A percentile compares a stretch with the other conserved stretches of the same genome.
Evolutionary conservation across 257 asterid species (phyloP).

Genomic region (Lantana camara): DNA sequence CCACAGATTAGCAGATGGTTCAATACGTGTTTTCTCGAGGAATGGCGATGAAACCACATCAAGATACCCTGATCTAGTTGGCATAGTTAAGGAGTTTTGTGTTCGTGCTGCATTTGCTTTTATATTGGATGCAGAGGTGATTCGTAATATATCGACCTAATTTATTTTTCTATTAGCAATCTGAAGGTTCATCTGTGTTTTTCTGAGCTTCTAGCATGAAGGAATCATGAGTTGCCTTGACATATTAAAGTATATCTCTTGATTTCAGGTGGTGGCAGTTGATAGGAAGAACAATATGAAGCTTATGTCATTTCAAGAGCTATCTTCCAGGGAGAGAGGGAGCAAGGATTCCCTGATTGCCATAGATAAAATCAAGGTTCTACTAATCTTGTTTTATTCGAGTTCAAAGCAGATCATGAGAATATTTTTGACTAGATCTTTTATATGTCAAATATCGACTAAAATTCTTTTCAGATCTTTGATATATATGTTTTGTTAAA

Average conservation of each 20-base stretch:
- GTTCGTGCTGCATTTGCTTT: slow-evolving; percentile 50
- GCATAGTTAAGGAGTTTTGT: slow-evolving; percentile 59
- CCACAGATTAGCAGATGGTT: slow-evolving; percentile 74
- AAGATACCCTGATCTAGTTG: slow-evolving; percentile 77
- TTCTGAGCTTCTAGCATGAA: slow-evolving; percentile 21
- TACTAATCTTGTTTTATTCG: slow-evolving; percentile 14
- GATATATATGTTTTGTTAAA: background rate
- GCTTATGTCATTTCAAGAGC: slow-evolving; percentile 91
- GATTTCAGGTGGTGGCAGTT: slow-evolving; percentile 80
- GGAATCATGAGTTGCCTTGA: slow-evolving; percentile 18
- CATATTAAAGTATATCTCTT: slow-evolving; percentile 20
- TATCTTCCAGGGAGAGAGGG: slow-evolving; percentile 95
- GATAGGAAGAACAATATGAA: slow-evolving; percentile 67
- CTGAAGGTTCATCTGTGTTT: slow-evolving; percentile 22
- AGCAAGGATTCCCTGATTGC: slow-evolving; percentile 69
- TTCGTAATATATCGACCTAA: slow-evolving; percentile 1
- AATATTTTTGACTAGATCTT: slow-evolving; percentile 8
- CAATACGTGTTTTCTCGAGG: slow-evolving; percentile 75
- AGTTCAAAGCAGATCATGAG: slow-evolving; percentile 22
- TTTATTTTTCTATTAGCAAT: slow-evolving; percentile 15
- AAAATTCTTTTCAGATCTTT: background rate
- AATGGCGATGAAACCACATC: slow-evolving; percentile 89
- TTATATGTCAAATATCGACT: background rate
- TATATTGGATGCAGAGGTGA: slow-evolving; percentile 90
- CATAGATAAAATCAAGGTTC: slow-evolving; percentile 77